Evolutionary conservation across 2,329 filamentous ascomycete species (phyloP), one percentile per base, ranked within the genome.

Genomic region (Diplodia corticola): DNA sequence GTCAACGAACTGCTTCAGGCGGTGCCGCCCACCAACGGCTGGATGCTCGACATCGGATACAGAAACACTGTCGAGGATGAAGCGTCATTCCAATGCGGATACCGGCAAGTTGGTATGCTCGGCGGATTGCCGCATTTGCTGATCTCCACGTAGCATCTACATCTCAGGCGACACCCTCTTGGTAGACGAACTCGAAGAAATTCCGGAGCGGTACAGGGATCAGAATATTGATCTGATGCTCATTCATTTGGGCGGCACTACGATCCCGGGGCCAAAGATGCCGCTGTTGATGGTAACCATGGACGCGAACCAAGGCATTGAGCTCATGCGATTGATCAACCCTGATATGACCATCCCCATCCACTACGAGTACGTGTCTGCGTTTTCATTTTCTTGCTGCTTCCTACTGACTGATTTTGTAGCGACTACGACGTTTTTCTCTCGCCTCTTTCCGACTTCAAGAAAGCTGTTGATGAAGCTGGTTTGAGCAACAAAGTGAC

Each of bases 211-310:
- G 55, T 86, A 88, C 69, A 76, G 78, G 20, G 15, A 17, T 4
- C 77, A 85, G 57, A 80, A 81, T 37, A 85, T 90, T 65, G 87
- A 90, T 71, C 75, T 90, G 63, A 90, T 90, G 88, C 80, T 90
- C 13, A 80, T 88, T 1, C 88, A 91, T 68, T 76, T 90, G 0
- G 88, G 88, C 22, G 88, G 87, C 2, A 90, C 87, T 0, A 89
- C 86, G 4, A 85, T 91, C 33, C 88, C 88, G 0, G 81, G 83
- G 0, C 85, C 86, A 0, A 80, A 81, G 5, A 70, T 87, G 73
- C 86, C 86, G 51, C 74, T 89, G 67, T 67, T 89, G 26, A 89
- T 89, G 87, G 85, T 89, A 2, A 90, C 87, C 0, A 90, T 90
- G 87, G 87, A 90, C 73, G 87, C 84, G 24, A 80, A 83, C 71